Base-by-base conservation (phyloP, 2,329 filamentous ascomycete genomes). In the Claviceps sp. region DNA sequence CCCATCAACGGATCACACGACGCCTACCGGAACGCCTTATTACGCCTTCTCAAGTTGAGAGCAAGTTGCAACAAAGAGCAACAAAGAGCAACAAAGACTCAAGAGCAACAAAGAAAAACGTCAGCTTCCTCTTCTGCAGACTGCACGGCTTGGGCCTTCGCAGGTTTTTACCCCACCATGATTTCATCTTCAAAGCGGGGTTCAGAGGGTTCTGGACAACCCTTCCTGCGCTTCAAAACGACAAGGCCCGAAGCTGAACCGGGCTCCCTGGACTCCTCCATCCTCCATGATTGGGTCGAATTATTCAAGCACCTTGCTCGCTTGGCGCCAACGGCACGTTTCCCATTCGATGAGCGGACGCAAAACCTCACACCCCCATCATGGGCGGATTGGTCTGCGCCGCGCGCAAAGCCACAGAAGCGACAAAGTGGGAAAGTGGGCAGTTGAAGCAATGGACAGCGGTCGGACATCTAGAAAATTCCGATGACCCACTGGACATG, bases 271-370 rank as follows among this genome's bases (percentile, higher is more conserved):
- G 44, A n/a, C 44, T 11, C 26, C 20, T 22, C 30, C 44, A 18
- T 44, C 9, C 20, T 18, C 45, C 30, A 37, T 48, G 48, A 50
- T 44, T 48, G 48, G 48, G 38, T 34, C 45, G 34, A 44, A 48
- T 13, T 40, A 18, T 34, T 47, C 40, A n/a, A 40, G 40, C 41
- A 50, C 52, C 52, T 48, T 48, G 48, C 48, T 51, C 40, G 44
- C 41, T 9, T 37, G 46, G 42, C 22, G 22, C 52, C 47, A 43
- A 50, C n/a, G 34, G 30, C 20, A 37, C 50, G 42, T 18, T 47
- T 53, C 42, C 50, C n/a, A 50, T 43, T 45, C 20, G 24, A 45
- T 45, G 41, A 11, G 42, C 42, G 22, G 22, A 22, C 42, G 42
- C 30, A 34, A 34, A 11, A 9, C 9, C 9, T 34, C 30, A 34